These are phyloP conservation scores for Pseudocercospora musae DNA, from an alignment of 2,329 filamentous ascomycete species.

Conservation along the genomic window DNA sequence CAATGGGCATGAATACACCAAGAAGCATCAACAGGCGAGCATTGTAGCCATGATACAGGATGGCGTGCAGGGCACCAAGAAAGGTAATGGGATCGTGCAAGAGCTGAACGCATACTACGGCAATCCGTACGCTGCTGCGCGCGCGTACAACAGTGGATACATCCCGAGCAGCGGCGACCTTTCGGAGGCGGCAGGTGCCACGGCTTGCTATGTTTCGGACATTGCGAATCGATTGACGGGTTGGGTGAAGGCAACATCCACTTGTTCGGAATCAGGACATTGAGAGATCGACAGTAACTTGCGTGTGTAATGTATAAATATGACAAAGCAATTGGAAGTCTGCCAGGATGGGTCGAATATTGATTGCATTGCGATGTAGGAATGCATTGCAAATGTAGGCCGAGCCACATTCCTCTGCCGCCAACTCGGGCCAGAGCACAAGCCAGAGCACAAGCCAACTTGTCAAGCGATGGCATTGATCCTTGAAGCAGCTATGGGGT, in stretches of 20 bases:
- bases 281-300: background rate
- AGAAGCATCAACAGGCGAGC: conserved; percentile 24
- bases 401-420: background rate
- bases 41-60: conserved; percentile 40
- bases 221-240: conserved; percentile 50
- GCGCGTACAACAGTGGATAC: conserved; percentile 42
- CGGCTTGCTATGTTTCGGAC: conserved; percentile 52
- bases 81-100: conserved; percentile 44
- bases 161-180: conserved; percentile 4
- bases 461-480: background rate
- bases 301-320: background rate
- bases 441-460: background rate
- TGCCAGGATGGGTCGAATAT: too few relatives aligned
- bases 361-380: too few relatives aligned
- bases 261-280: background rate
- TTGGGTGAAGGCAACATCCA: conserved; percentile 31
- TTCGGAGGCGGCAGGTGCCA: conserved; percentile 44
- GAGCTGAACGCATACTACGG: conserved; percentile 33
- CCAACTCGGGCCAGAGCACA: background rate
- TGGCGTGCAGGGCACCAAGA: conserved; percentile 42
- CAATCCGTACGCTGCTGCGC: conserved; percentile 42
- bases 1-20: conserved; percentile 35
- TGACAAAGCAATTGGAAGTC: too few relatives aligned
- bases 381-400: background rate
- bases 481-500: background rate